Conservation (phyloP, 495 filamentous ascomycete species). For the Aspergillus panamensis region DNA sequence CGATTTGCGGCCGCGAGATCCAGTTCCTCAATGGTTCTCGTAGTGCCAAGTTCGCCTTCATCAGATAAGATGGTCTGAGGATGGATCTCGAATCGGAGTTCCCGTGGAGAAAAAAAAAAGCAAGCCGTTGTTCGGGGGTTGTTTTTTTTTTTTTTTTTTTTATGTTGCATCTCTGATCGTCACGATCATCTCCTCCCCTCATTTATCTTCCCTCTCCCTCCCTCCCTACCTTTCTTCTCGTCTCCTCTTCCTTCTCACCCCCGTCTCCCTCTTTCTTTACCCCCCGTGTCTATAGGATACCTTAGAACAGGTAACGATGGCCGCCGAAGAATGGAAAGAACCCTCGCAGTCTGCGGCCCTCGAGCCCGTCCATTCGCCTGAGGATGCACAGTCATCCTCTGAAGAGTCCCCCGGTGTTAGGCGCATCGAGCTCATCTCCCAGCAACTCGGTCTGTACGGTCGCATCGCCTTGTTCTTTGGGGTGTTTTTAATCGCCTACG, state of each 20-base stretch:
- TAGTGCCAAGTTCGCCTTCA: too few relatives aligned
- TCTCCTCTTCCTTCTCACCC: not conserved
- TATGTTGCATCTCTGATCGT: not conserved
- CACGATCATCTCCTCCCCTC: not conserved
- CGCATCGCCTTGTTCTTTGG: constrained; percentile 33
- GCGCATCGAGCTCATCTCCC: constrained; percentile 11
- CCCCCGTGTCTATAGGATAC: too few relatives aligned
- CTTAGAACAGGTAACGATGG: not conserved
- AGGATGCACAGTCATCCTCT: not conserved
- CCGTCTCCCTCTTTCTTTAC: not conserved
- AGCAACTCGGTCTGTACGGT: constrained; percentile 1
- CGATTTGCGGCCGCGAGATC: not conserved
- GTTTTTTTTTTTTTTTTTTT: not conserved
- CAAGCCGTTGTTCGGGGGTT: too few relatives aligned
- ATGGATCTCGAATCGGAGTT: not conserved
- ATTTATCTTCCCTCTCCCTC: not conserved
- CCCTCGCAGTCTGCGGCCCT: not conserved
- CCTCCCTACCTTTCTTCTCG: not conserved
- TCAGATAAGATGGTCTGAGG: constrained; percentile 1
- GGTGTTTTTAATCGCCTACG: constrained; percentile 50
- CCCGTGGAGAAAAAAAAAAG: too few relatives aligned
- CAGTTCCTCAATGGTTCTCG: too few relatives aligned
- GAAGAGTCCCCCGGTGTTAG: constrained; percentile 10
- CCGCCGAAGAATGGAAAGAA: not conserved
- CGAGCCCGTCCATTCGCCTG: not conserved